Evolutionary conservation across 2,329 filamentous ascomycete genomes (phyloP).

Genomic region (Fusarium nanum): DNA sequence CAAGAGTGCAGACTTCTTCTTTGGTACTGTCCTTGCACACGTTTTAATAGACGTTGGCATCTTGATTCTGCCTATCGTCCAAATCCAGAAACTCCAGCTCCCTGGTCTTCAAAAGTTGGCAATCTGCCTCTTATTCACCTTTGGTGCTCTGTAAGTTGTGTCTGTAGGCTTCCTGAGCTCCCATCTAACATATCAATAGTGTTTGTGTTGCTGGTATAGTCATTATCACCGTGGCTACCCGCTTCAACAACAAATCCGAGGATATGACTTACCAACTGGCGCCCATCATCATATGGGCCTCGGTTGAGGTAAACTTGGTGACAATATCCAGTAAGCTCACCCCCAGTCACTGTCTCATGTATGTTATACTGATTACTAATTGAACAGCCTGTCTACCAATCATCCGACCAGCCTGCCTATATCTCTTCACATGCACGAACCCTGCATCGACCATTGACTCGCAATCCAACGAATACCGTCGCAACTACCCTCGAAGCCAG

Average conservation of each 20-base stretch:
- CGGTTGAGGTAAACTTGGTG: constrained; percentile 41
- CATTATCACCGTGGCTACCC: constrained; percentile 29
- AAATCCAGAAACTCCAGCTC: constrained; percentile 47
- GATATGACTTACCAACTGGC: constrained; percentile 39
- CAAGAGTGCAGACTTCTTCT: constrained; percentile 36
- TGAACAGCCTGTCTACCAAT: constrained; percentile 41
- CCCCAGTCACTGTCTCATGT: fast-evolving
- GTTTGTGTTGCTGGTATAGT: constrained; percentile 38
- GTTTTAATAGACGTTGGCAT: constrained; percentile 48
- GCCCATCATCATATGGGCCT: constrained; percentile 39
- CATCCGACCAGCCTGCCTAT: constrained; percentile 35
- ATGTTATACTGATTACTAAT: not conserved
- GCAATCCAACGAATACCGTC: constrained; percentile 4
- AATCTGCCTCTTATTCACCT: constrained; percentile 45
- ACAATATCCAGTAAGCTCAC: constrained; percentile 34
- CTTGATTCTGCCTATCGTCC: constrained; percentile 45
- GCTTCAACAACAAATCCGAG: constrained; percentile 25
- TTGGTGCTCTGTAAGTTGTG: constrained; percentile 44
- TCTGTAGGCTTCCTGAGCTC: fast-evolving
- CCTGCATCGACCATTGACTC: constrained; percentile 11
- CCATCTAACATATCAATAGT: constrained; percentile 4
- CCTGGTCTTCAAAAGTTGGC: constrained; percentile 40
- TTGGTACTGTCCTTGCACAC: constrained; percentile 41
- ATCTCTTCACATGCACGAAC: constrained; percentile 22
- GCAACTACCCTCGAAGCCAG: constrained; percentile 15